phyloP scores from a whole-genome alignment of 352 stramenopile genomes.

The Pythium utonaiense region DNA sequence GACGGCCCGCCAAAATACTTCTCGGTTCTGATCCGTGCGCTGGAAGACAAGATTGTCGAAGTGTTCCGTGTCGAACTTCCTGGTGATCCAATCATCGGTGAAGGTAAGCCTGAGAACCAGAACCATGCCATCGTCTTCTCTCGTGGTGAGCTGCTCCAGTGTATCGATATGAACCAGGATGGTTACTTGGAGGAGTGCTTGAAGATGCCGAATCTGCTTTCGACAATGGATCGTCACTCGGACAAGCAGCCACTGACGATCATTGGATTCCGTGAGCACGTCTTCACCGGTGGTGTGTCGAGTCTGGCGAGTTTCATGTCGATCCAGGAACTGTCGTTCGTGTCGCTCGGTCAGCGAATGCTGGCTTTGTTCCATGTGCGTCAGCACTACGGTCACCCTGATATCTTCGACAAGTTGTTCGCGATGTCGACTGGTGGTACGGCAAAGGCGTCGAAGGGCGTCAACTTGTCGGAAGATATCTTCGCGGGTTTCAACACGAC shows the following conservation, averaged over 20 bases:
- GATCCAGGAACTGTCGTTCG: slow-evolving; percentile 83
- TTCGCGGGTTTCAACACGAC: slow-evolving; percentile 86
- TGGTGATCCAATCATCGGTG: slow-evolving; percentile 80
- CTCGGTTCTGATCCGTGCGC: slow-evolving; percentile 70
- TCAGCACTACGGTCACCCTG: slow-evolving; percentile 84
- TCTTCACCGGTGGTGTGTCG: slow-evolving; percentile 81
- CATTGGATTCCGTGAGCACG: slow-evolving; percentile 83
- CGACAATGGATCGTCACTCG: slow-evolving; percentile 67
- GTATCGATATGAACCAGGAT: slow-evolving; percentile 92
- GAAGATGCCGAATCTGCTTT: slow-evolving; percentile 81
- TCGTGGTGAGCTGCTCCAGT: slow-evolving; percentile 80
- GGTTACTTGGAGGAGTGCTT: slow-evolving; percentile 78
- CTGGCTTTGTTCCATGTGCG: slow-evolving; percentile 70
- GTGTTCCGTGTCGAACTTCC: slow-evolving; percentile 81
- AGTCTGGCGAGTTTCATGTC: slow-evolving; percentile 86
- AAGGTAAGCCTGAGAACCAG: slow-evolving; percentile 89
- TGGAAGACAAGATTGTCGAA: slow-evolving; percentile 76
- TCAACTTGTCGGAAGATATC: slow-evolving; percentile 89
- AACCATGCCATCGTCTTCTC: slow-evolving; percentile 89
- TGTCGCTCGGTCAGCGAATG: slow-evolving; percentile 81
- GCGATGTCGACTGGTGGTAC: slow-evolving; percentile 77
- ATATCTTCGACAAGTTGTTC: slow-evolving; percentile 89
- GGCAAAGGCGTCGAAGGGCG: slow-evolving; percentile 77
- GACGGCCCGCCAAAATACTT: slow-evolving; percentile 83
- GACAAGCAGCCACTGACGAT: slow-evolving; percentile 76